These are phyloP conservation scores for Saccharum hybrid DNA, from an alignment of 202 grass and related monocot genomes.

Conservation along the genomic window DNA sequence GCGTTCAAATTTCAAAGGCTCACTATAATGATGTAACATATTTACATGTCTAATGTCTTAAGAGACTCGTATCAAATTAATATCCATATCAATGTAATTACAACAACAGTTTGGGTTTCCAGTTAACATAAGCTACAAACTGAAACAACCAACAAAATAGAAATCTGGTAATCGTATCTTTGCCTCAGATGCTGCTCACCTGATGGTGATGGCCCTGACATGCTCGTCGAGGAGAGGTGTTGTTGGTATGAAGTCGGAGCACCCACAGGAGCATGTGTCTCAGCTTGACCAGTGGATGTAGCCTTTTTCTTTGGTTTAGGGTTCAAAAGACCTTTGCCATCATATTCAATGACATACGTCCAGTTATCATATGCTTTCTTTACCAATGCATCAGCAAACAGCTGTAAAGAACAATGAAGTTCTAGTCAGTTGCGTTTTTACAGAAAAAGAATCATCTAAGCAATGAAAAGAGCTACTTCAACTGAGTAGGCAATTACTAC, in stretches of 20 bases:
- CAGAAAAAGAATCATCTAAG: not conserved
- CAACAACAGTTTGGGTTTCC: not conserved
- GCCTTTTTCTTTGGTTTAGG: slow-evolving; percentile 57
- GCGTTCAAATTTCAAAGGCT: slow-evolving; percentile 9
- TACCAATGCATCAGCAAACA: slow-evolving; percentile 74
- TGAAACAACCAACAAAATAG: not conserved
- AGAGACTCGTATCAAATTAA: not conserved
- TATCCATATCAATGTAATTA: not conserved
- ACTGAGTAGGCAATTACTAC: slow-evolving; percentile 1
- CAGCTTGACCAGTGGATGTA: slow-evolving; percentile 38
- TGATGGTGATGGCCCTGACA: slow-evolving; percentile 42
- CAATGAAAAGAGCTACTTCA: slow-evolving; percentile 8
- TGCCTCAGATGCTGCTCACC: slow-evolving; percentile 49
- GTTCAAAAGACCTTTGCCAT: slow-evolving; percentile 63
- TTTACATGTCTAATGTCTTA: not conserved
- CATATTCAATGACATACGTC: slow-evolving; percentile 81
- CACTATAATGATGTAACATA: slow-evolving; percentile 14
- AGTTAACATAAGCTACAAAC: not conserved
- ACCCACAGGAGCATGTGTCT: slow-evolving; percentile 36
- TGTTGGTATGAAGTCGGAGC: slow-evolving; percentile 50
- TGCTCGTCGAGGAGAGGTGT: slow-evolving; percentile 40
- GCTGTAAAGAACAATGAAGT: slow-evolving; percentile 45
- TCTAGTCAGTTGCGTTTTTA: slow-evolving; percentile 19
- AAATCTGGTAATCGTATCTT: slow-evolving; percentile 3
- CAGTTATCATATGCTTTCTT: slow-evolving; percentile 89